These are phyloP conservation scores for Perkinsus marinus DNA, from an alignment of 169 alveolate genomes.

Conservation along the genomic window DNA sequence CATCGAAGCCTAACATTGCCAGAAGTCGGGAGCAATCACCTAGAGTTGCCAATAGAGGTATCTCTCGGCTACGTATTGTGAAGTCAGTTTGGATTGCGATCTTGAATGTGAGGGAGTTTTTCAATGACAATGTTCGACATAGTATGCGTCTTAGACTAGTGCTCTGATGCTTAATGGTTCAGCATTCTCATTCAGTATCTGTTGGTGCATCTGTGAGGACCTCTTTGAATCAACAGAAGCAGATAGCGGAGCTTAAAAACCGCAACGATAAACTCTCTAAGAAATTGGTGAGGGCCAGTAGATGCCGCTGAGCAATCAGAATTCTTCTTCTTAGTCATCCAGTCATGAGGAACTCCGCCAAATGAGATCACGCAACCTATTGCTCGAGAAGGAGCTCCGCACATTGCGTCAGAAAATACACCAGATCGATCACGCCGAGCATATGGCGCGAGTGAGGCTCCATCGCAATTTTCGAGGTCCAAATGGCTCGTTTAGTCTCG, in stretches of 20 bases:
- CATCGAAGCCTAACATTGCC: no score
- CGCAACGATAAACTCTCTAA: background rate
- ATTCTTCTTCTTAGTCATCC: no score
- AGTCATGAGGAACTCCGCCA: background rate
- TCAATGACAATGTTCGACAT: no score
- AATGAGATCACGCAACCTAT: background rate
- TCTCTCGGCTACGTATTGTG: no score
- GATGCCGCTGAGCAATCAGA: no score
- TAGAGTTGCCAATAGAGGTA: no score
- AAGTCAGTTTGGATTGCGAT: no score
- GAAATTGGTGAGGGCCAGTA: background rate
- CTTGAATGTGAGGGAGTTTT: no score
- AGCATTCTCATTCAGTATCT: background rate
- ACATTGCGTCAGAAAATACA: background rate
- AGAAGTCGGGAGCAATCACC: no score
- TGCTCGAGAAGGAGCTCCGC: background rate
- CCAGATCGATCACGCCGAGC: background rate
- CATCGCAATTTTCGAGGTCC: background rate
- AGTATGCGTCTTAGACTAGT: no score
- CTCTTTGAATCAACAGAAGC: background rate
- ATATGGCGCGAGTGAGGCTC: background rate
- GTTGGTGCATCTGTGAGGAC: background rate
- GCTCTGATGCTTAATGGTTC: no score
- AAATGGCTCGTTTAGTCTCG: background rate
- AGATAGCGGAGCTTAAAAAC: background rate